Base-by-base conservation (phyloP, 768 basidiomycete genomes). In the Tephrocybe sp. region DNA sequence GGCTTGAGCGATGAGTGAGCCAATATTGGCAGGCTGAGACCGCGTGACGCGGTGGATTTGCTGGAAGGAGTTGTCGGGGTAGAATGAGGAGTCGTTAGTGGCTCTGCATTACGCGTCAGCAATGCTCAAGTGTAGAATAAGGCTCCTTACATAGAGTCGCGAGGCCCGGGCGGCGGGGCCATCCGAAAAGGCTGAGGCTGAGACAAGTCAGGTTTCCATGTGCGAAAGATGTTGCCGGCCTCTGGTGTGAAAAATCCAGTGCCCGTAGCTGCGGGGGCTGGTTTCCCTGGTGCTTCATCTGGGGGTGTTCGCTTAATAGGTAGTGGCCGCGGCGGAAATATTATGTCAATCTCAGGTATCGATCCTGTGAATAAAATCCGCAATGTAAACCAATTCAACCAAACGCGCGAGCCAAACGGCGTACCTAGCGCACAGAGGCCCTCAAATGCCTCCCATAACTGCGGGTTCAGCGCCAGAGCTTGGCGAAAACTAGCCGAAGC, bases 371-470 rank as follows among this genome's bases (percentile, higher is more conserved):
- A 47, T 16, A 13, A 7, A 11, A 30, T 40, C 24, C 26, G 16
- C 18, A 9, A 53, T 25, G 48, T 42, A 40, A 47, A 41, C 27
- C 47, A 34, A 49, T 18, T 35, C 38, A 38, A 57, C 52, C 49
- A 43, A 24, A 21, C 39, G 24, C 53, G 31, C 47, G 49, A 28
- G 53, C 25, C n/a, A 19, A 45, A n/a, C 34, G 53, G 69, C 75
- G 44, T 59, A 88, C 94, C 93, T 37, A 91, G 69, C 25, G 77
- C 69, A 64, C 93, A 96, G 27, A 97, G 66, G 0, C 90, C 92
- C 61, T 93, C 90, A 60, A 93, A 89, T 4, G 93, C 93, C 65
- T 97, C 93, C 92, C 92, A 96, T 46, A 94, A 69, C 64, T 90
- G 79, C 26, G 91, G 89, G 62, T 92, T 86, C 39, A 84, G 64